Conservation (phyloP, 2,329 filamentous ascomycete species). For the Fusarium avenaceum region DNA sequence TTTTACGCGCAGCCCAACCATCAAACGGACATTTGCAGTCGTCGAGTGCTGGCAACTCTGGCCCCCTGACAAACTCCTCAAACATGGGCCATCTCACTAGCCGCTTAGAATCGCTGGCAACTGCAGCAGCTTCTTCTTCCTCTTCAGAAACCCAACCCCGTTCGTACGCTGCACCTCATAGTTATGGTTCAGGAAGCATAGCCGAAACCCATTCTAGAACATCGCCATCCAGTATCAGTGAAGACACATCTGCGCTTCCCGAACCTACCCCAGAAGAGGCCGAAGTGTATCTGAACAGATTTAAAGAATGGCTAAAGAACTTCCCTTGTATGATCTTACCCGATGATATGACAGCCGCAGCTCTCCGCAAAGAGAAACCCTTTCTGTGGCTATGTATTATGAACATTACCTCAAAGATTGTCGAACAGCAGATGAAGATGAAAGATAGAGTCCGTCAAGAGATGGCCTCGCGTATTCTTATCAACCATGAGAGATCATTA, state of each 20-base stretch:
- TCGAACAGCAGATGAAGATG: conserved; percentile 56
- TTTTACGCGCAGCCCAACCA: conserved; percentile 56
- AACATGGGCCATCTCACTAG: conserved; percentile 44
- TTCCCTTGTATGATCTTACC: conserved; percentile 62
- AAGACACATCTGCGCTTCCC: conserved; percentile 40
- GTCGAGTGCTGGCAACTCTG: conserved; percentile 18
- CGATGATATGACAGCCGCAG: conserved; percentile 53
- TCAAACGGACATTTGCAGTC: conserved; percentile 33
- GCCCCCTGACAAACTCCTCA: conserved; percentile 25
- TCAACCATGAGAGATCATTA: conserved; percentile 63
- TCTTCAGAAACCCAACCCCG: conserved; percentile 32
- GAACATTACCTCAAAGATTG: conserved; percentile 60
- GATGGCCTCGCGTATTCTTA: conserved; percentile 61
- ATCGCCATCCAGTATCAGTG: conserved; percentile 21
- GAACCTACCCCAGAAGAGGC: conserved; percentile 55
- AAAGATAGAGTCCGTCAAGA: conserved; percentile 59
- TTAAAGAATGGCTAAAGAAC: conserved; percentile 58
- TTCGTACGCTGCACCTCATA: conserved; percentile 18
- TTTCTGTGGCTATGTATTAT: conserved; percentile 66
- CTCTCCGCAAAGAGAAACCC: conserved; percentile 58
- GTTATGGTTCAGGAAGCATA: conserved; percentile 20
- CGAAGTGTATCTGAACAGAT: conserved; percentile 57
- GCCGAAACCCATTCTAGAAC: conserved; percentile 17
- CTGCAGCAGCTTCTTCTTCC: conserved; percentile 54
- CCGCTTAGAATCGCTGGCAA: conserved; percentile 55